Evolutionary conservation across 1,139 yeast genomes (phyloP), one percentile per base, ranked within the genome.

Genomic region (Petasospora fabianii): DNA sequence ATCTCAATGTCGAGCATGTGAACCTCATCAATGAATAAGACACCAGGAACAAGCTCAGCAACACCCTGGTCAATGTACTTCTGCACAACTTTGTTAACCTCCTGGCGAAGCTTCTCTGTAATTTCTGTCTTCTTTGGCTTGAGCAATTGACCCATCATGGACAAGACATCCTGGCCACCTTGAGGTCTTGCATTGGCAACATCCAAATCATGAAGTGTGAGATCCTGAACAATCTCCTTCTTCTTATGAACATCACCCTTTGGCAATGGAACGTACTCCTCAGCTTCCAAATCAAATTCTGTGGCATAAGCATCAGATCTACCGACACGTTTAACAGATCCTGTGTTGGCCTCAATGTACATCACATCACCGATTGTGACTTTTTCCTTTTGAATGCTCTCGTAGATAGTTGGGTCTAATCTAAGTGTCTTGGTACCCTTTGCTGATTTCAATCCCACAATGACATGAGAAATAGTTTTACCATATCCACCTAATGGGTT

Each of bases 241-340:
- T 90, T 92, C 66, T 94, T 94, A 68, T 94, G 98, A 27, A 92
- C 97, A 62, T 92, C 99, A 35, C 98, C 98, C 67, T 92, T 92
- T 46, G 99, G 98, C 53, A 92, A 73, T 34, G 98, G 98, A 24
- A 94, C 99, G 61, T 92, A 92, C 64, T 92, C 98, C 67, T 92
- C 98, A 21, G 97, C 97, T 67, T 94, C 98, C 53, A 92, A 72
- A 64, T 92, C 99, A 55, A 90, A 92, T 65, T 92, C 99, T 1
- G 98, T 92, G 29, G 98, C 97, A 60, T 87, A 92, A 0, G 97
- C 97, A 62, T 94, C 98, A 5, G 96, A 85, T 61, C 99, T 77
- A 40, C 99, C 99, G 29, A 94, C 98, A 55, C 98, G 72, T 64
- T 92, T 94, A 38, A 92, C 97, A 3, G 97, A 86, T 29, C 99